Base-by-base conservation (phyloP, 106 monocot genomes). In the Apostasia ramifera region DNA sequence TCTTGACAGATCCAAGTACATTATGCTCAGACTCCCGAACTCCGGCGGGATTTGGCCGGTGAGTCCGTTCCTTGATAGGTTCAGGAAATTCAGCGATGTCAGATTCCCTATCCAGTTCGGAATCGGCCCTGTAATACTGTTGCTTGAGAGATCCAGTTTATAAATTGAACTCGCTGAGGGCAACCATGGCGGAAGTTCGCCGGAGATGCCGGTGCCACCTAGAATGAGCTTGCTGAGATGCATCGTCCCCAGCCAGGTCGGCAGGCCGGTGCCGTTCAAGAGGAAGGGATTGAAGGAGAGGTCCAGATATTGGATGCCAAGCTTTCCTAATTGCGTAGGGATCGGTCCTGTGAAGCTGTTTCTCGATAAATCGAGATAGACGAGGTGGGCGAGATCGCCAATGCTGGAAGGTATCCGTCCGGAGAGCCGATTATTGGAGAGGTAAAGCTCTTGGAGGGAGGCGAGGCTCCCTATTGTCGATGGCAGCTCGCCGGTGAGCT, bases 21-120 rank as follows among this genome's bases (percentile, higher is more conserved):
- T 71, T 8, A 85, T 69, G 1, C 70, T 47, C 58, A 85, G 68
- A 26, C 75, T 74, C 67, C 71, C 57, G 81, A 85, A 81, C 47
- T 68, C 75, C 14, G 67, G 49, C 1, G 85, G 85, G 13, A 85
- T 81, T n/a, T 45, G 26, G 12, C 81, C 78, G 5, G 37, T 47
- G 38, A 85, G 60, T 47, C 38, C 75, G 41, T 85, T 85, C 68
- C 68, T 66, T 44, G 84, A 84, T 13, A 84, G 57, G 53, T 84
- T 84, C 52, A 84, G 76, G 62, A 70, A 70, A 13, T 69, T 53
- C 53, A 85, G 85, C 50, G 44, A 75, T 13, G 74, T 72, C 78
- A 85, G 74, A 63, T 79, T 81, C 62, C 78, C 81, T 57, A 85
- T 79, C 85, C 85, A 85, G 10, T 44, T 43, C 2, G 85, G 85